phyloP scores from a whole-genome alignment of 129 eudicot genomes.

The Flaveria bidentis region DNA sequence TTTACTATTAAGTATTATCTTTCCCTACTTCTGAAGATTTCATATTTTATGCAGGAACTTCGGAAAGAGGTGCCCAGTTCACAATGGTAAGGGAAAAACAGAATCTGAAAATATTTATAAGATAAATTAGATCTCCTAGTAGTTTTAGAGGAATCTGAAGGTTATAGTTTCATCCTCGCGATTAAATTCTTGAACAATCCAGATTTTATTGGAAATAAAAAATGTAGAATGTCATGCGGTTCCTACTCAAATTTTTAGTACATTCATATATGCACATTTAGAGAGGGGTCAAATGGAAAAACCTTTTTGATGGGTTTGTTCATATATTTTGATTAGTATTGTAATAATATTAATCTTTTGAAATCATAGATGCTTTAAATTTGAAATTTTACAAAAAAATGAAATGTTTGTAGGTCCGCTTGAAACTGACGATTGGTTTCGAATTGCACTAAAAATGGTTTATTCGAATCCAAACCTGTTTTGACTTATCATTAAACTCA shows the following conservation, averaged over 20 bases:
- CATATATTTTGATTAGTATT: neutral
- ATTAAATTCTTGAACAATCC: constrained; percentile 5
- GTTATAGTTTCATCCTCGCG: constrained; percentile 19
- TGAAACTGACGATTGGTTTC: neutral
- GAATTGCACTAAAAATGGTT: neutral
- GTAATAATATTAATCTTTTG: neutral
- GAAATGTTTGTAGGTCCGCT: neutral
- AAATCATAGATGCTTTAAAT: neutral
- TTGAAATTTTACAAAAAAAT: neutral
- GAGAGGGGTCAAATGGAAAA: neutral
- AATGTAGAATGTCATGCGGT: neutral
- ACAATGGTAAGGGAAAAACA: constrained; percentile 50
- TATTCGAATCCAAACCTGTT: neutral
- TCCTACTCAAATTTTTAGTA: neutral
- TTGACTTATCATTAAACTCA: neutral
- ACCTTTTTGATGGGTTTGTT: neutral
- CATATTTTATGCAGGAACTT: constrained; percentile 50
- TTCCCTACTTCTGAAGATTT: neutral
- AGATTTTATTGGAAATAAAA: neutral
- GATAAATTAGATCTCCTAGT: neutral
- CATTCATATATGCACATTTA: neutral
- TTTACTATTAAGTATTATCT: constrained; percentile 4
- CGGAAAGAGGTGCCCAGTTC: constrained; percentile 45
- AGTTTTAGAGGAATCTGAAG: constrained; percentile 1
- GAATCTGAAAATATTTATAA: neutral